These are phyloP conservation scores for Tylopilus plumbeoviolaceoides DNA, from an alignment of 768 basidiomycete species.

Conservation along the genomic window DNA sequence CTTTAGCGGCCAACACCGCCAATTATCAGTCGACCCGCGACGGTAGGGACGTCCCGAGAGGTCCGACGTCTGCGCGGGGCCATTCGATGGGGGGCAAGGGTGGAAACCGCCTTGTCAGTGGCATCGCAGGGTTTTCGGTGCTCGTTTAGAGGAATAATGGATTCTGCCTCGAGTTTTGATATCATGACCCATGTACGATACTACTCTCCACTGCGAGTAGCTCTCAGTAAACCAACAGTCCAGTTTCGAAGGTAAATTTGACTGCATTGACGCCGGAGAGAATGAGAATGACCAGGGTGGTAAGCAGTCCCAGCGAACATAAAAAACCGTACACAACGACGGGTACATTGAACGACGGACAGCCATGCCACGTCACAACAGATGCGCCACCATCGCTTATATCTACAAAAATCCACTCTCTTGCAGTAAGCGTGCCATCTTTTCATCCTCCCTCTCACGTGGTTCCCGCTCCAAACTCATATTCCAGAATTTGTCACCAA, in stretches of 20 bases:
- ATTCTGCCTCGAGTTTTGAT: no score
- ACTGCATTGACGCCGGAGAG: neutral
- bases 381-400: constrained; percentile 1
- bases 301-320: constrained; percentile 12
- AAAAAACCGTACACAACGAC: constrained; percentile 17
- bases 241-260: neutral
- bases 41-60: no score
- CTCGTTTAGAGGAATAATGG: no score
- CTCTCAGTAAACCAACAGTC: no score
- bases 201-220: no score
- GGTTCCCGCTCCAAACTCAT: constrained; percentile 87
- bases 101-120: no score
- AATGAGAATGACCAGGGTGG: constrained; percentile 2
- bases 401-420: constrained; percentile 79
- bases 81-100: no score
- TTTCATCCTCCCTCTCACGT: constrained; percentile 92
- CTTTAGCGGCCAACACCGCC: no score
- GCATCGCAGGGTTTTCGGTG: no score
- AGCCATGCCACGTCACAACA: constrained; percentile 4
- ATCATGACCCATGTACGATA: no score
- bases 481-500: constrained; percentile 79
- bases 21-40: no score
- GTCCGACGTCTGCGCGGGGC: no score
- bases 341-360: neutral
- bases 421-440: constrained; percentile 87